Evolutionary conservation across 352 stramenopile genomes (phyloP), one percentile per base, ranked within the genome.

Genomic region (Albugo candida): DNA sequence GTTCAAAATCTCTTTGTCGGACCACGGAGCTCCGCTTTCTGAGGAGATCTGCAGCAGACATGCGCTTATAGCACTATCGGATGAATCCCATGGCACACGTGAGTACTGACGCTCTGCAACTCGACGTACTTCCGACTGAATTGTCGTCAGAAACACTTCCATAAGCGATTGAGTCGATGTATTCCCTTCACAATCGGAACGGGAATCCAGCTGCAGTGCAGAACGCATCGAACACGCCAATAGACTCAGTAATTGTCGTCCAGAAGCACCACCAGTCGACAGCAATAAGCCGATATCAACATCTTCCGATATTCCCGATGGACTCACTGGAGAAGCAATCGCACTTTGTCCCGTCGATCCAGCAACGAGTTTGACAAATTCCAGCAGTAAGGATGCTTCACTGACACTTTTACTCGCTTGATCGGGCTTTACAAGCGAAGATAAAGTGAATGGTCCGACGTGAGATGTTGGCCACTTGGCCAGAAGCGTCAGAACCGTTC

Each of bases 291-390:
- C 34, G 62, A 43, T 19, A 24, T 43, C 35, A n/a, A 64, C 58
- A 37, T 82, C 63, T 11, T 77, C 65, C 5, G 63, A 45, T 2
- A 72, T 40, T 17, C 50, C 50, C 16, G 64, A 19, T 5, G 65
- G 48, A 21, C 56, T 46, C 11, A 49, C 61, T 34, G 61, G 45
- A 27, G 55, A 47, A 45, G 54, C 70, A 1, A 60, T 61, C 19
- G 61, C 49, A 36, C 69, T 47, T 14, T 73, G 61, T 27, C 66
- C 70, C 46, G 65, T 83, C 24, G 81, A 64, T 13, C 76, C 74
- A 14, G 74, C 72, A 45, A 82, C 77, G 14, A 92, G 53, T 55
- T 88, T 89, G 47, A 92, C 63, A 49, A 92, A 91, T 37, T 86
- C 74, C 13, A 86, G 70, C 36, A 92, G 81, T 17, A 51, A 62